Conservation (phyloP, 2,329 filamentous ascomycete species). For the Alternaria infectoria region DNA sequence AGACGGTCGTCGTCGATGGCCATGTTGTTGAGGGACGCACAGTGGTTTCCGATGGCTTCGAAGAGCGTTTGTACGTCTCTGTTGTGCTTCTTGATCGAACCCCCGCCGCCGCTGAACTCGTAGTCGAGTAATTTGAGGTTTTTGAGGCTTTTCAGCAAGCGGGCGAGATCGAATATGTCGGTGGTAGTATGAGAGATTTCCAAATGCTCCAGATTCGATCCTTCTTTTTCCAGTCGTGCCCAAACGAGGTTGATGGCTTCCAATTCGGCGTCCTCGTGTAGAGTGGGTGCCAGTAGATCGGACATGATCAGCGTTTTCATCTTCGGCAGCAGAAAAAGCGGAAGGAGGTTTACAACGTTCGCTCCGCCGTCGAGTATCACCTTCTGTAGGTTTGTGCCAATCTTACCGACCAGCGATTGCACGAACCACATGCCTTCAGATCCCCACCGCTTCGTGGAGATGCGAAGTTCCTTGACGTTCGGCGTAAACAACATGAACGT, state of each 20-base stretch:
- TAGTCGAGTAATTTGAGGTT: background rate
- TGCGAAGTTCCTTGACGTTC: background rate
- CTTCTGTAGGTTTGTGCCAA: background rate
- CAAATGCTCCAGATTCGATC: conserved; percentile 4
- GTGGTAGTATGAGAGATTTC: background rate
- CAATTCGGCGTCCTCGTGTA: background rate
- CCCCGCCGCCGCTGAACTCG: background rate
- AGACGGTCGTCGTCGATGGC: background rate
- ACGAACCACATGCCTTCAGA: conserved; percentile 1
- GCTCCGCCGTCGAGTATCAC: background rate
- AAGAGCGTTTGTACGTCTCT: background rate
- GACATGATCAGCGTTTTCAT: conserved; percentile 2
- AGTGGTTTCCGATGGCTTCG: background rate
- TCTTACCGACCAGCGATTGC: background rate
- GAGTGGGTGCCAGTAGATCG: background rate
- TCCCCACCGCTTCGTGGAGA: background rate
- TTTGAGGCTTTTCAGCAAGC: background rate
- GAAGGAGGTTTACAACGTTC: conserved; percentile 1
- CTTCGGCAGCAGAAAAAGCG: conserved; percentile 2
- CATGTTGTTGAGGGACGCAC: background rate
- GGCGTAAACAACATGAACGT: conserved; percentile 1
- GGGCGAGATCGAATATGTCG: background rate
- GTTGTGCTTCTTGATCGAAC: background rate
- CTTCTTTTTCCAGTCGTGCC: background rate
- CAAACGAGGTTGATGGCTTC: background rate